Evolutionary conservation across 1,284 basidiomycete species (phyloP), one percentile per base, ranked within the genome.

Genomic region (Malassezia vespertilionis): DNA sequence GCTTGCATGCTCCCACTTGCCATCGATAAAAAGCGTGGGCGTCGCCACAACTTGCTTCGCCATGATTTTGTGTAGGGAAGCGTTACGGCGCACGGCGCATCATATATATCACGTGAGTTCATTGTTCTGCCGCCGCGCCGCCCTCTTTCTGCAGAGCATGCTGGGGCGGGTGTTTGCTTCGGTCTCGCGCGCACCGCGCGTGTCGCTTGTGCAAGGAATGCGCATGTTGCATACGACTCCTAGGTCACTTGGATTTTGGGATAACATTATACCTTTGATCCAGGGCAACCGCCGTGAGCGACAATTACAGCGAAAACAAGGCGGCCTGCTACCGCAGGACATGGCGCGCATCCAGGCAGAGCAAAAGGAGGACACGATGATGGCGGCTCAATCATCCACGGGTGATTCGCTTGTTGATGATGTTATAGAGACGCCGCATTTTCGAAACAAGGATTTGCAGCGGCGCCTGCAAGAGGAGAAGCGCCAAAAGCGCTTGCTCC

Each of bases 21-120:
- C 67, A 30, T 69, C 53, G 36, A 70, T 69, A 51, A 54, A 69
- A 18, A 70, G 57, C 22, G 67, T 70, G n/a, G 66, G 67, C 44
- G 21, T 28, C 20, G n/a, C n/a, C n/a, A n/a, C n/a, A n/a, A n/a
- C n/a, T n/a, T n/a, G n/a, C n/a, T n/a, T n/a, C n/a, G n/a, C n/a
- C n/a, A n/a, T n/a, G n/a, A n/a, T n/a, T n/a, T n/a, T n/a, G n/a
- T n/a, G n/a, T n/a, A n/a, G n/a, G n/a, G n/a, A n/a, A n/a, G n/a
- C n/a, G n/a, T n/a, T n/a, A n/a, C n/a, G n/a, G n/a, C n/a, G n/a
- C n/a, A n/a, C n/a, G n/a, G n/a, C n/a, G n/a, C n/a, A n/a, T n/a
- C n/a, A n/a, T n/a, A n/a, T n/a, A n/a, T n/a, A 23, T 38, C 21
- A 38, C 36, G 10, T 38, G 21, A 24, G 23, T 28, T 20, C 36